Evolutionary conservation across 2,329 filamentous ascomycete genomes (phyloP), one percentile per base, ranked within the genome.

Genomic region (Hymenoscyphus albidus): DNA sequence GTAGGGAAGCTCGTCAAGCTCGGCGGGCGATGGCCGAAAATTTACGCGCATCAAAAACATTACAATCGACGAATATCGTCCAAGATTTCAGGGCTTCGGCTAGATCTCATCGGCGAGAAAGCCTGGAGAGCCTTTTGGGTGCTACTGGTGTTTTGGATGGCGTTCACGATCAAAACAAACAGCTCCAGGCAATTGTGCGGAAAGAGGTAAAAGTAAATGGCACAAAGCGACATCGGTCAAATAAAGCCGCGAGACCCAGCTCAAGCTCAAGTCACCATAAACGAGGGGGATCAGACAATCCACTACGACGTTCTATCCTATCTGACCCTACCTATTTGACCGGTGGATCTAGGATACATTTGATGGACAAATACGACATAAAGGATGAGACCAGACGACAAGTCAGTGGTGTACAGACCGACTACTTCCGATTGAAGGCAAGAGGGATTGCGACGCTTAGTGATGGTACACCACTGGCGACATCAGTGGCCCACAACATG

Each of bases 381-480:
- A 59, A 67, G 12, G 65, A 73, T 22, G 72, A 74, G 42, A 61
- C 55, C 18, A 67, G 69, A 22, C 67, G 64, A 31, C 71, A 72
- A 59, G 56, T 69, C 7, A 76, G 72, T 62, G 74, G 74, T 4
- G 74, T 76, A 5, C 67, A 74, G 44, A 75, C 74, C 3, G 74
- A 76, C 63, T 76, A 76, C 62, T 76, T 76, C 61, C 70, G 75
- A 22, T 65, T 76, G 14, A 76, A 76, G 67, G 75, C 75, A 12
- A 69, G 75, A 55, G 75, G 75, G 2, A 75, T 76, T 9, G 66
- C 63, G 2, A 76, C 73, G 35, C 66, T 75, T 18, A 70, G 69
- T 13, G 64, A 73, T 61, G 74, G 74, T 13, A 70, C 69, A 10
- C 70, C 74, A 48, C 64, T 75, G 48, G 74, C 74, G 22, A 71